A percentile compares a stretch with the other conserved stretches of the same genome.
phyloP scores from a whole-genome alignment of 2,329 filamentous ascomycete genomes.

The Aspergillus sp. region DNA sequence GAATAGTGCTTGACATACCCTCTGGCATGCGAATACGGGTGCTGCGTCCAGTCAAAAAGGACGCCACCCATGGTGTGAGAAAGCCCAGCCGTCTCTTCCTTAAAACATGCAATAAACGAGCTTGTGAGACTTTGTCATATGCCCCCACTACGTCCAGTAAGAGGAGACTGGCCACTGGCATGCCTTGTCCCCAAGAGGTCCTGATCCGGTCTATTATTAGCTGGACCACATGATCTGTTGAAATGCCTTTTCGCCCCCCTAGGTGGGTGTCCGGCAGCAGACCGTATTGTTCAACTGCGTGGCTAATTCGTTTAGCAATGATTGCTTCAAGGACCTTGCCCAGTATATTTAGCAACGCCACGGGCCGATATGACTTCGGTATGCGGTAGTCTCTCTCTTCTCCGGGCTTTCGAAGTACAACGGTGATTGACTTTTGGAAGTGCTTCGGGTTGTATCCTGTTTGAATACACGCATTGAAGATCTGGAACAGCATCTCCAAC shows the following conservation, averaged over 20 bases:
- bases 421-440: conserved; percentile 3
- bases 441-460: conserved; percentile 2
- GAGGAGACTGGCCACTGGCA: conserved; percentile 3
- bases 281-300: conserved; percentile 2
- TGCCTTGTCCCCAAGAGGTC: neutral
- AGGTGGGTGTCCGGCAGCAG: conserved; percentile 6
- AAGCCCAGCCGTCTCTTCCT: neutral
- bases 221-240: conserved; percentile 9
- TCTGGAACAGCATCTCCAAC: neutral
- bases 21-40: conserved; percentile 1
- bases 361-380: conserved; percentile 9
- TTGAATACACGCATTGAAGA: conserved; percentile 2
- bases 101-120: conserved; percentile 8
- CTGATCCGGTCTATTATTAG: conserved; percentile 5
- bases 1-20: neutral
- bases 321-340: conserved; percentile 8
- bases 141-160: conserved; percentile 9
- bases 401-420: conserved; percentile 3
- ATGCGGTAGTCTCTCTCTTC: conserved; percentile 4
- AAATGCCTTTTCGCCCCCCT: conserved; percentile 8
- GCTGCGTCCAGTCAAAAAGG: conserved; percentile 1
- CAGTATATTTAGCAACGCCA: conserved; percentile 10
- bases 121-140: conserved; percentile 7
- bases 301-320: conserved; percentile 4
- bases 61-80: conserved; percentile 1